Evolutionary conservation across 202 grass and related monocot species (phyloP).

Genomic region (Musa balbisiana): DNA sequence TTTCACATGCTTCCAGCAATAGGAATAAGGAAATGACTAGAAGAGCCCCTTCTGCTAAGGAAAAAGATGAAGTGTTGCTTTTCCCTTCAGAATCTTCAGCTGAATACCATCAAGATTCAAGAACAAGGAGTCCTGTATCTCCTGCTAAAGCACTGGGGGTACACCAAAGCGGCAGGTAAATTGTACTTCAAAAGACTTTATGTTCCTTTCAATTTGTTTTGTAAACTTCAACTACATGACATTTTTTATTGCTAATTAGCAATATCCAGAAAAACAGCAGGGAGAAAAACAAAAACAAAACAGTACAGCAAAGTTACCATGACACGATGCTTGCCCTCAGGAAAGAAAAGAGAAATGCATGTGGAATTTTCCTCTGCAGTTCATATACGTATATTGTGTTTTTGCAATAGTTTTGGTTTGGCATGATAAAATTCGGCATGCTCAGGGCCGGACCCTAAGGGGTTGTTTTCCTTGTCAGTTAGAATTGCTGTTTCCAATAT

Average conservation of each 20-base stretch:
- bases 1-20: slow-evolving; percentile 24
- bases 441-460: not conserved
- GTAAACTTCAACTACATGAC: not conserved
- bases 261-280: not conserved
- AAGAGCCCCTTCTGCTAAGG: slow-evolving; percentile 32
- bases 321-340: too few species aligned
- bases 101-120: slow-evolving; percentile 36
- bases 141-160: slow-evolving; percentile 1
- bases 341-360: too few species aligned
- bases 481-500: not conserved
- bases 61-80: slow-evolving; percentile 31
- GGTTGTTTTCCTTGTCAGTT: not conserved
- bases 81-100: slow-evolving; percentile 26
- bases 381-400: too few species aligned
- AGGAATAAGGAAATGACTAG: slow-evolving; percentile 33
- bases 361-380: too few species aligned
- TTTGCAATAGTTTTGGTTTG: too few species aligned
- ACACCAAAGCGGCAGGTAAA: slow-evolving; percentile 53
- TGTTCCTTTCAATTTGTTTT: not conserved
- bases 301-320: too few species aligned
- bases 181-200: not conserved
- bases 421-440: not conserved
- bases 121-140: slow-evolving; percentile 42
- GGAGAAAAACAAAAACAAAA: not conserved
- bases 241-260: not conserved